Percentiles rank a stretch among this genome's conserved stretches.
Conservation (phyloP, 768 basidiomycete genomes). For the Scleroderma bovista region DNA sequence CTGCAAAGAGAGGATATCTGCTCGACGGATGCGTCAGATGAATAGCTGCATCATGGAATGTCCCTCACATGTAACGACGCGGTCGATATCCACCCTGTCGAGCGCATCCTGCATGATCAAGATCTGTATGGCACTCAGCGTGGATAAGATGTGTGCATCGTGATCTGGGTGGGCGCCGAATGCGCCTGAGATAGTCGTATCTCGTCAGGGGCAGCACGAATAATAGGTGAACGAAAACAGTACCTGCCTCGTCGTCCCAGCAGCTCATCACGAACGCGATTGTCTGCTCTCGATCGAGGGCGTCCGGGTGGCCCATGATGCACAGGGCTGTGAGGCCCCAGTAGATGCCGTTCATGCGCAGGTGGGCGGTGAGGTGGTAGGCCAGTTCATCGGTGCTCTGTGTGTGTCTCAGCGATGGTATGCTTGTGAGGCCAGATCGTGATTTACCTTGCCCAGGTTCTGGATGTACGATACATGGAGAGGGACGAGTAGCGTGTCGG, state of each 20-base stretch:
- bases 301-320: slow-evolving; percentile 73
- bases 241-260: slow-evolving; percentile 90
- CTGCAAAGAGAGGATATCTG: slow-evolving; percentile 83
- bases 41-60: neutral
- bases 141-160: slow-evolving; percentile 84
- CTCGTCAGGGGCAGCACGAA: slow-evolving; percentile 2
- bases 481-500: slow-evolving; percentile 36
- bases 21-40: slow-evolving; percentile 1
- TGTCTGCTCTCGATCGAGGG: slow-evolving; percentile 78
- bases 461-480: slow-evolving; percentile 75
- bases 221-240: slow-evolving; percentile 6
- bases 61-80: slow-evolving; percentile 67
- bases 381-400: slow-evolving; percentile 79
- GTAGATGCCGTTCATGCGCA: slow-evolving; percentile 93
- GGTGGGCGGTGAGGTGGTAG: slow-evolving; percentile 88
- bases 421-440: neutral
- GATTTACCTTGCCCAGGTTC: slow-evolving; percentile 58
- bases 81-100: slow-evolving; percentile 61
- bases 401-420: slow-evolving; percentile 1
- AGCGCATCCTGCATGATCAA: slow-evolving; percentile 80
- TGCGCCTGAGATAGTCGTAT: slow-evolving; percentile 48
- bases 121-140: slow-evolving; percentile 90
- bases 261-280: slow-evolving; percentile 89
- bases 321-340: slow-evolving; percentile 92
- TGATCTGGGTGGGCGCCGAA: slow-evolving; percentile 93